Base-by-base conservation (phyloP, 139 green algal genomes). In the Tetraselmis striata region DNA sequence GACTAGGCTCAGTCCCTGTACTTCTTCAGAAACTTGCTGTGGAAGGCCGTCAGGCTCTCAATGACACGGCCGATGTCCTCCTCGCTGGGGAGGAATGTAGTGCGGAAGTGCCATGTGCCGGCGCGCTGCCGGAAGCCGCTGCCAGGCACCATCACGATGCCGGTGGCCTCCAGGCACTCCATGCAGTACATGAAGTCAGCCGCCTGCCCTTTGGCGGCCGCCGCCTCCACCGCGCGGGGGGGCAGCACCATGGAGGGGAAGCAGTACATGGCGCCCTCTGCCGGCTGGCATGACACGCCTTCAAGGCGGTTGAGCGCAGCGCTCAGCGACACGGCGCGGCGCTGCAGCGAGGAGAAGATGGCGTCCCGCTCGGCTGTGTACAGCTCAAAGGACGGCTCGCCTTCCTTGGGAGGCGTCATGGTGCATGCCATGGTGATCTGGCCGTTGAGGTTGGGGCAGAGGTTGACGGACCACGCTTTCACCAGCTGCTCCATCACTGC, bases 381-480 rank as follows among this genome's bases (percentile, higher is more conserved):
- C 78, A 93, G 84, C 59, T 91, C 83, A 80, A 95, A 96, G 0
- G 91, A 97, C 2, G 91, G 84, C 24, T 98, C 90, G 0, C 95
- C 96, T n/a, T 85, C 80, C 75, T 92, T 83, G 0, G 95, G 96
- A 1, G 96, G 96, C 83, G 96, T 96, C 90, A 97, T 95, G 82
- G 98, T 93, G 31, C 98, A 83, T 0, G 93, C 91, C 83, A 93
- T 95, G 85, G 85, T 87, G 75, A 97, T 93, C 86, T 99, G 96
- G 23, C 96, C 96, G 2, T 79, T 87, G 18, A 97, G 79, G 88
- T 98, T 98, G 75, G 95, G 92, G 87, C 95, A 98, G 29, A 99
- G 90, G 84, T 92, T 95, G 92, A 99, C 95, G 85, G 89, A 95
- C 18, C 90, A 88, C 25, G 97, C 87, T 92, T 99, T 98, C 58